phyloP scores from a whole-genome alignment of 371 early-diverging fungal species.

The Zancudomyces culisetae region DNA sequence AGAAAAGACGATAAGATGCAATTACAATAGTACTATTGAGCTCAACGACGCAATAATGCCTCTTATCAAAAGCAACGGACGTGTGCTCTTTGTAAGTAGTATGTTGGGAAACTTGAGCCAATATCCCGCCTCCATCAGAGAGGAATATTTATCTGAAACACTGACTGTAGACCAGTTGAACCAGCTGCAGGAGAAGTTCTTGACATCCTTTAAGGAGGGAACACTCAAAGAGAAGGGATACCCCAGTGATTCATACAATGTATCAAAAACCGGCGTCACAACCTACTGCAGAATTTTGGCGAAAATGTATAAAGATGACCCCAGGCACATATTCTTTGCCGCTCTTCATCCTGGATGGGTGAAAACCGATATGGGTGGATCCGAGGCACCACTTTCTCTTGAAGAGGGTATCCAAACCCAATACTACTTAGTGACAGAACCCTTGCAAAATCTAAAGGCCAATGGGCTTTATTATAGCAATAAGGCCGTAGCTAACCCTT shows the following conservation, averaged over 20 bases:
- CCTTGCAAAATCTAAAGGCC: neutral
- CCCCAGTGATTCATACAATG: constrained; percentile 18
- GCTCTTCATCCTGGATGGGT: constrained; percentile 23
- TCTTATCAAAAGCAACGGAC: constrained; percentile 11
- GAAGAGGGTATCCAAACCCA: constrained; percentile 21
- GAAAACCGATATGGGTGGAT: constrained; percentile 18
- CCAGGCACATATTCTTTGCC: constrained; percentile 17
- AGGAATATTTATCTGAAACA: neutral
- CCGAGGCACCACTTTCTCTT: constrained; percentile 17
- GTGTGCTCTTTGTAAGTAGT: constrained; percentile 2
- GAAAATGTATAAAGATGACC: constrained; percentile 4
- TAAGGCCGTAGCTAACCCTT: too few species aligned
- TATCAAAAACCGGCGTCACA: constrained; percentile 22
- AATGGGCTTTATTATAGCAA: neutral
- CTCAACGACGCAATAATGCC: constrained; percentile 14
- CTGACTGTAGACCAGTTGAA: neutral
- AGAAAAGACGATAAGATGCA: neutral
- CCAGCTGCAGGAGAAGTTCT: neutral
- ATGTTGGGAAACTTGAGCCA: neutral
- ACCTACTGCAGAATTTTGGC: constrained; percentile 20
- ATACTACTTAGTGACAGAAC: constrained; percentile 8
- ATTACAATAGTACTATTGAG: constrained; percentile 6
- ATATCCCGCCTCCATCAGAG: neutral
- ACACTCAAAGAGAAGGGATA: constrained; percentile 13
- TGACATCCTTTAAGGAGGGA: constrained; percentile 13